Base-by-base conservation (phyloP, 306 rosid species). In the Glycine latifolia region DNA sequence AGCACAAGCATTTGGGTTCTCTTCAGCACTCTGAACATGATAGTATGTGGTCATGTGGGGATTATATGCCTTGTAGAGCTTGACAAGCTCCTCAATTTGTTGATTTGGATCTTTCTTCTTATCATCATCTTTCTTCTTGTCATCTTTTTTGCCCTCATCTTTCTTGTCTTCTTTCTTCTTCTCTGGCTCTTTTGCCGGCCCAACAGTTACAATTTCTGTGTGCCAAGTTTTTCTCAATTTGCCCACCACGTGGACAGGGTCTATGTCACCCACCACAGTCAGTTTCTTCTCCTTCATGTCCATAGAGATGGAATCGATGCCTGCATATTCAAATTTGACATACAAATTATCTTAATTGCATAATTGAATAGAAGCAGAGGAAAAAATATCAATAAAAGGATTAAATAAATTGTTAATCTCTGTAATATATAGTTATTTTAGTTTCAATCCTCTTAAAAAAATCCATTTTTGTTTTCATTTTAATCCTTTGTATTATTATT, bases 231-330 rank as follows among this genome's bases (percentile, higher is more conserved):
- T 95, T 77, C 95, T 82, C n/a, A 93, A 31, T 55, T 93, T 95
- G 68, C 68, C 82, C 6, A 86, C 95, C 15, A 91, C 78, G 0
- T 70, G n/a, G 3, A 93, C 93, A 0, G 97, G 97, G 72, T 95
- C 99, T 50, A 88, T 76, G 3, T 75, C 81, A 2, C 97, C 99
- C 17, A 87, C 73, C 12, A 95, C 93, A 0, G 97, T 95, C 50
- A 95, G 33, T 44, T 93, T 95, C 86, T 76, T 86, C n/a, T 91
- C 97, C 49, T 92, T 95, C 97, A 95, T 91, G 85, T 95, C 91
- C 97, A 91, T 83, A 10, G 91, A 86, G 50, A 95, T 88, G 3
- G 97, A 91, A 53, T 95, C 97, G 73, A 93, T 79, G 78, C 99
- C 98, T 92, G 62, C 88, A 87, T 35, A 55, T 55, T 8, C 50